These are phyloP conservation scores for Pyrenophora teres DNA, from an alignment of 2,329 filamentous ascomycete species.

Conservation along the genomic window DNA sequence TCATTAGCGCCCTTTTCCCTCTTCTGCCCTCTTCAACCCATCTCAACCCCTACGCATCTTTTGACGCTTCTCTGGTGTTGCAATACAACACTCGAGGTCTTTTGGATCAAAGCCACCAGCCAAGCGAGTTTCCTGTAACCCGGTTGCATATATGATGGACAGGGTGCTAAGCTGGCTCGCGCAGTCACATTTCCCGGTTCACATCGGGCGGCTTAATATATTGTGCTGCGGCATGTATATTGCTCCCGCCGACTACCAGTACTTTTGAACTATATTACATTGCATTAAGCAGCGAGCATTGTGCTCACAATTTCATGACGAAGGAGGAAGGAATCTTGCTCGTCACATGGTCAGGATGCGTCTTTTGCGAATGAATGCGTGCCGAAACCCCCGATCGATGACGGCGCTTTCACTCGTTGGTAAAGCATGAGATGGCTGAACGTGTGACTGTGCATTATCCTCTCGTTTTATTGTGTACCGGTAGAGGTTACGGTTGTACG, in stretches of 20 bases:
- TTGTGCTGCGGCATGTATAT: constrained; percentile 19
- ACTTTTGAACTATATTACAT: constrained; percentile 5
- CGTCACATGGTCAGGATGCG: too few relatives aligned
- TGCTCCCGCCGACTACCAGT: constrained; percentile 6
- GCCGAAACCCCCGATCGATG: too few relatives aligned
- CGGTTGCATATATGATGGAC: constrained; percentile 16
- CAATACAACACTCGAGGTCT: not conserved
- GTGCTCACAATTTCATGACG: not conserved
- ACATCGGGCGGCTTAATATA: constrained; percentile 19
- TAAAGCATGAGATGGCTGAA: too few relatives aligned
- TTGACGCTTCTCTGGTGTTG: not conserved
- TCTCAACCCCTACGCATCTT: not conserved
- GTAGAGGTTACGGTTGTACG: too few relatives aligned
- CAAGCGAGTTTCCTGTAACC: constrained; percentile 16
- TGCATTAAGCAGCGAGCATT: not conserved
- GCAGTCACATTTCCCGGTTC: constrained; percentile 16
- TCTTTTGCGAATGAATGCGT: too few relatives aligned
- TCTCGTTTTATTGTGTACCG: too few relatives aligned
- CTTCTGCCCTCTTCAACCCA: not conserved
- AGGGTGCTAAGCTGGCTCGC: constrained; percentile 11
- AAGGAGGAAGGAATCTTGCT: too few relatives aligned
- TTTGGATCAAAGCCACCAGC: not conserved
- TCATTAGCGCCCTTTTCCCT: constrained; percentile 1
- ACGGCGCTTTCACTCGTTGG: too few relatives aligned
- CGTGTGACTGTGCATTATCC: too few relatives aligned